Evolutionary conservation across 345 rosid species (phyloP), one percentile per base, ranked within the genome.

Genomic region (Litchi chinensis): DNA sequence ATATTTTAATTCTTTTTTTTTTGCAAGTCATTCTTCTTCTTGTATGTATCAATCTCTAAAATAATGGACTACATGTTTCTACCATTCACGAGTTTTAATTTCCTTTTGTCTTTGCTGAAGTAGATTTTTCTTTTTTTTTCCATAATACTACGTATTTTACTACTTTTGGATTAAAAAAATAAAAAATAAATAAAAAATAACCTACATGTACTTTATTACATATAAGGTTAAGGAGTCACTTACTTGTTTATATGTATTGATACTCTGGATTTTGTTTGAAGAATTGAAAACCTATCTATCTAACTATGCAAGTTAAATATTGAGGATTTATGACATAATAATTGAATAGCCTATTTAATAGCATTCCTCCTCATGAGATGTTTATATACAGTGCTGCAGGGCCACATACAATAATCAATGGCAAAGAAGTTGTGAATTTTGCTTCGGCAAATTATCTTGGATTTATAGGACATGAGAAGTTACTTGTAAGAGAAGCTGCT

Each of bases 401-500:
- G 76, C 95, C 98, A 16, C 93, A 91, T 89, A 78, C 97, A 71
- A 82, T 85, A 28, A 78, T 94, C 82, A 86, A 89, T 84, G 98
- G 99, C 37, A 93, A 92, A 87, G 98, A 94, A 79, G 98, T 93
- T 66, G 85, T 93, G 83, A 97, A 93, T 81, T 97, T 97, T 82
- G 90, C 99, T 41, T 93, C 98, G 32, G 98, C 99, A 83, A 92
- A 94, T 90, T 97, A 93, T 87, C 97, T 97, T 67, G 98, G 99
- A 82, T 81, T 97, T 70, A 75, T 90, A 65, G 99, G 98, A 76
- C 88, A 94, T 46, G 92, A 97, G 78, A 92, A 89, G 85, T 79
- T 95, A 82, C 91, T 91, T 79, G 99, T 97, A 80, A 88, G 88
- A 70, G 64, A 76, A 70, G 65, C 18, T 68, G 11, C 52, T 76